phyloP scores from a whole-genome alignment of 164 flowering plant species.

The Tetracentron sinense region DNA sequence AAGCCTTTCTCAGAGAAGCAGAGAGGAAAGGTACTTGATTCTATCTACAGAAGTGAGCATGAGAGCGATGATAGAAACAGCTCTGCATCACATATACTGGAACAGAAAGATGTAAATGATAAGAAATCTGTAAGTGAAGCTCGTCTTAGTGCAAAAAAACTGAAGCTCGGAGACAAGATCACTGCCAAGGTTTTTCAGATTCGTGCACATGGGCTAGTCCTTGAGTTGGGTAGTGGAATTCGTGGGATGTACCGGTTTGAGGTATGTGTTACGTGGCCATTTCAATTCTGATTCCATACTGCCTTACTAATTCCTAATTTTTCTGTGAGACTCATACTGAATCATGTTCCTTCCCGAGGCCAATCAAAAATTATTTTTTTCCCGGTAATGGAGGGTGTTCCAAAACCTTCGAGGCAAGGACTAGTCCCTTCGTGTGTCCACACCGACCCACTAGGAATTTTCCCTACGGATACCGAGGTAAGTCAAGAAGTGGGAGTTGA shows the following conservation, averaged over 20 bases:
- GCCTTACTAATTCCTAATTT: not conserved
- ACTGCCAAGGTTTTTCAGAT: constrained; percentile 66
- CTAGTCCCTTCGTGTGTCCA: no score
- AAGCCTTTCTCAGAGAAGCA: constrained; percentile 7
- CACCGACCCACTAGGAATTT: no score
- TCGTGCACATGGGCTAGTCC: constrained; percentile 79
- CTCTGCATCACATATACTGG: not conserved
- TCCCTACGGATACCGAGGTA: no score
- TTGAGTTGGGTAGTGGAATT: constrained; percentile 76
- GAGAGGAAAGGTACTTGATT: not conserved
- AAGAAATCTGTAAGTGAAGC: constrained; percentile 18
- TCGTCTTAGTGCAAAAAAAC: constrained; percentile 34
- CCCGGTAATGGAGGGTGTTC: no score
- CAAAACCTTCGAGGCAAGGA: no score
- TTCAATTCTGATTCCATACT: not conserved
- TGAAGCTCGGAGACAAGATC: constrained; percentile 62
- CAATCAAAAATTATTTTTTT: no score
- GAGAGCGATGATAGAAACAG: constrained; percentile 1
- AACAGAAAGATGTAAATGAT: constrained; percentile 2
- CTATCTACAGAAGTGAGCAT: not conserved
- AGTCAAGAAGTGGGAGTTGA: no score
- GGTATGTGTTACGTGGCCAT: constrained; percentile 36
- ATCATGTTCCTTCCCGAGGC: no score
- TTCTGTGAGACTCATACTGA: no score
- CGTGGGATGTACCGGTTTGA: constrained; percentile 84